A percentile compares a stretch with the other conserved stretches of the same genome.
Evolutionary conservation across 257 asterid genomes (phyloP).

Genomic region (Plantago ovata): DNA sequence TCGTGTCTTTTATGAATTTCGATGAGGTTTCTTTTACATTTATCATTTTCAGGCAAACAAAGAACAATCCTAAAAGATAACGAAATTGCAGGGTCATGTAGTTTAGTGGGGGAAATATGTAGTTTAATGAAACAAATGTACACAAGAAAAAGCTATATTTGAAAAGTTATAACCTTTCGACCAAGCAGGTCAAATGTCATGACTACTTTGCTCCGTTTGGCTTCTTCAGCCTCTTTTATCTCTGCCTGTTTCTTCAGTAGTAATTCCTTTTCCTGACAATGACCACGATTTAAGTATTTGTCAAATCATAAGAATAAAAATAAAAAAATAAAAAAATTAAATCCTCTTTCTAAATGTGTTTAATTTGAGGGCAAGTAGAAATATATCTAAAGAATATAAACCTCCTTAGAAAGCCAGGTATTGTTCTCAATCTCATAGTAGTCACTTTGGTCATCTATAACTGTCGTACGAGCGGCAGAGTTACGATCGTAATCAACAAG

Average conservation of each 20-base stretch:
- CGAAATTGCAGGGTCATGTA: conserved; percentile 1
- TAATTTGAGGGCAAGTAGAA: too few species aligned
- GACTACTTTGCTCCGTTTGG: conserved; percentile 61
- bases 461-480: conserved; percentile 97
- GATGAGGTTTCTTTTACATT: neutral
- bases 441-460: conserved; percentile 96
- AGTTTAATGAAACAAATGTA: conserved; percentile 6
- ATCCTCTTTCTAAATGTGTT: too few species aligned
- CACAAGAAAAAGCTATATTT: conserved; percentile 6
- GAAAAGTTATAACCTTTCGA: conserved; percentile 64
- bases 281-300: conserved; percentile 5
- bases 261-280: conserved; percentile 79
- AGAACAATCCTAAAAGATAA: neutral
- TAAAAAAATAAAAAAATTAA: too few species aligned
- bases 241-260: conserved; percentile 71
- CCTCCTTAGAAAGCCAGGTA: conserved; percentile 88
- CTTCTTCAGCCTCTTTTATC: conserved; percentile 81
- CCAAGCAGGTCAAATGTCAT: conserved; percentile 92
- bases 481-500: conserved; percentile 94
- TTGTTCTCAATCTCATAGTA: conserved; percentile 83
- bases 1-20: neutral
- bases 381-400: conserved; percentile 16
- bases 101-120: neutral
- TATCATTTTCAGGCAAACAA: neutral
- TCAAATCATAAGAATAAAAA: conserved; percentile 8